Evolutionary conservation across 2,329 filamentous ascomycete species (phyloP).

Genomic region (Pestalotiopsis fici): DNA sequence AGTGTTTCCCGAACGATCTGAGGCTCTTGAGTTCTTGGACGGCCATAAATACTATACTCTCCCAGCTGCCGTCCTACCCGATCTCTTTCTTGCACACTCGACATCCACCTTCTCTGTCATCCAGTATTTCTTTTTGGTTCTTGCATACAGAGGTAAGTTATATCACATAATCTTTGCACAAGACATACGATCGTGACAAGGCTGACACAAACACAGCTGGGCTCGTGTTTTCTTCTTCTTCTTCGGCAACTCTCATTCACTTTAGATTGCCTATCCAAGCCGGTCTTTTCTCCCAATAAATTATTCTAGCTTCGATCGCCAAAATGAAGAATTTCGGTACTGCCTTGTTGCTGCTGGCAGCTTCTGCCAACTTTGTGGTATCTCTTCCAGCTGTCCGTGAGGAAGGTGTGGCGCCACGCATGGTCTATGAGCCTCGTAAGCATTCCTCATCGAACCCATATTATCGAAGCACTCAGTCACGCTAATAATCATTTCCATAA

Average conservation of each 20-base stretch:
- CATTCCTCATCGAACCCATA: neutral
- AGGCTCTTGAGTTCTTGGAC: neutral
- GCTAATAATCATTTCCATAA: neutral
- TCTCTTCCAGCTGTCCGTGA: constrained; percentile 8
- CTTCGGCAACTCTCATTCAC: neutral
- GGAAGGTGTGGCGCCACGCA: constrained; percentile 6
- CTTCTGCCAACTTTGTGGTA: constrained; percentile 11
- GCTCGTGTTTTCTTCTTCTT: neutral
- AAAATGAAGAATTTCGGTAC: constrained; percentile 14
- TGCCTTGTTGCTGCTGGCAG: constrained; percentile 13
- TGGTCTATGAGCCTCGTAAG: constrained; percentile 1
- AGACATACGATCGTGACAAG: neutral
- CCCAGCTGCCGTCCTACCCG: constrained; percentile 3
- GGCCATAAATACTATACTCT: constrained; percentile 8
- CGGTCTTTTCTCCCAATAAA: neutral
- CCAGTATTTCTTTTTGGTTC: constrained; percentile 1
- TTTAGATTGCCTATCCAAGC: neutral
- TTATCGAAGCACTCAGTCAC: neutral
- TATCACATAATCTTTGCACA: neutral
- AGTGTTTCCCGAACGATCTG: neutral
- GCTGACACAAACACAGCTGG: constrained; percentile 1
- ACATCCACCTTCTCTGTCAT: neutral
- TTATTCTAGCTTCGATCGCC: neutral
- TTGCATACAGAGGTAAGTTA: constrained; percentile 2
- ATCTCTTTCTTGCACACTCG: neutral